Conservation (phyloP, 176 grass and related monocot species). For the sorghum (Sorghum bicolor) region Sorghum_bicolor_NCBIv3 NC_012875.2:56164501-56165000, state of each 20-base stretch:
- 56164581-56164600: slow-evolving; percentile 88
- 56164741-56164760: neutral
- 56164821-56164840: slow-evolving; percentile 9
- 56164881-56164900: slow-evolving; percentile 91
- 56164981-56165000: neutral
- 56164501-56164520: neutral
- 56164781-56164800: neutral
- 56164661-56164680: slow-evolving; percentile 7
- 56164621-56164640: slow-evolving; percentile 49
- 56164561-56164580: slow-evolving; percentile 81
- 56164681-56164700: slow-evolving; percentile 1
- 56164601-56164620: slow-evolving; percentile 95
- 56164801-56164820: neutral
- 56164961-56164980: neutral
- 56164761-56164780: neutral
- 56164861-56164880: slow-evolving; percentile 68
- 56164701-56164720: neutral
- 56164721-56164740: neutral
- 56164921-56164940: slow-evolving; percentile 95
- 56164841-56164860: neutral
- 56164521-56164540: slow-evolving; percentile 79
- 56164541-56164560: slow-evolving; percentile 96
- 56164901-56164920: slow-evolving; percentile 82
- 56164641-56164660: neutral
- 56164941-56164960: slow-evolving; percentile 35